phyloP scores from a whole-genome alignment of 306 rosid genomes.

The Lathyrus oleraceus region DNA sequence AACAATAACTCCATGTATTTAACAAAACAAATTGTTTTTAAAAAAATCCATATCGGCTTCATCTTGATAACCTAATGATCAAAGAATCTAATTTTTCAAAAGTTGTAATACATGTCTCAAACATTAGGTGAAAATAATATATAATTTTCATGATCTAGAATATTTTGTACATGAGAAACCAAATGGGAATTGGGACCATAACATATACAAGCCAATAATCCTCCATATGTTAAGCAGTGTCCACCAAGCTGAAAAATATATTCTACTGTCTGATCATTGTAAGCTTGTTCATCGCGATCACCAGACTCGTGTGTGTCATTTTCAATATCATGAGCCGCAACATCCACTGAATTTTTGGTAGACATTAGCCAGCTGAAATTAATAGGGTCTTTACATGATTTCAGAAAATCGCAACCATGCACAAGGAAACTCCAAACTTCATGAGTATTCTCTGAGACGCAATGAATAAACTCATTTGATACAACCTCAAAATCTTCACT shows the following conservation, averaged over 20 bases:
- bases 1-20: no score
- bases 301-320: conserved; percentile 25
- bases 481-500: conserved; percentile 44
- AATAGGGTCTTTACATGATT: conserved; percentile 49
- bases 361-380: conserved; percentile 47
- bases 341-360: conserved; percentile 3
- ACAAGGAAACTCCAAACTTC: conserved; percentile 55
- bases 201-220: conserved; percentile 56
- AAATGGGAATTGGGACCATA: conserved; percentile 50
- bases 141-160: conserved; percentile 35
- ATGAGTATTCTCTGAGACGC: conserved; percentile 39
- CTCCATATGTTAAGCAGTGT: conserved; percentile 70
- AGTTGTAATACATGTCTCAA: not conserved
- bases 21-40: no score
- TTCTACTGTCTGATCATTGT: conserved; percentile 29
- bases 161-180: conserved; percentile 41
- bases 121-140: not conserved
- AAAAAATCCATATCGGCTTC: not conserved
- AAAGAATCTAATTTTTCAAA: not conserved
- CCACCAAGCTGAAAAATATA: conserved; percentile 49
- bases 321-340: conserved; percentile 8
- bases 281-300: conserved; percentile 24
- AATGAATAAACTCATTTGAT: conserved; percentile 48
- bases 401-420: conserved; percentile 46
- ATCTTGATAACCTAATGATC: not conserved